Evolutionary conservation across 2,329 filamentous ascomycete genomes (phyloP).

Genomic region (Beauveria asiatica): DNA sequence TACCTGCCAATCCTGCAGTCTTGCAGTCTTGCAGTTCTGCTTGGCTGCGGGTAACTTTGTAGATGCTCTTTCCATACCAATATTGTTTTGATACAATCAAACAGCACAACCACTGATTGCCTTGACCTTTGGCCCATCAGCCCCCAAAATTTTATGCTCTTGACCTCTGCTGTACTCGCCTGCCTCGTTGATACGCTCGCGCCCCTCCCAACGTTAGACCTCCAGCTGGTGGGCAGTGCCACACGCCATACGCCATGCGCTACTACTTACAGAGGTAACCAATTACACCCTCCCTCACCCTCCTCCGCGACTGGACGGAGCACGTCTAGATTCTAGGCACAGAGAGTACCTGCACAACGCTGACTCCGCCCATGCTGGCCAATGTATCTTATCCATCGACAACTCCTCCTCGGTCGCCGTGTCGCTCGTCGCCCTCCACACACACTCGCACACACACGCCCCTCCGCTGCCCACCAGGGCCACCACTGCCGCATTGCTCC

Average conservation of each 20-base stretch:
- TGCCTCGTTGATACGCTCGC: conserved; percentile 4
- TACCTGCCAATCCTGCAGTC: neutral
- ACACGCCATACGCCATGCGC: conserved; percentile 9
- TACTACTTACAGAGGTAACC: neutral
- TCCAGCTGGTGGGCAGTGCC: conserved; percentile 3
- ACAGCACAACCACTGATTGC: neutral
- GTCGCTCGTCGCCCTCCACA: conserved; percentile 13
- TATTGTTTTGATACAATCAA: neutral
- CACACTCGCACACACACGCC: conserved; percentile 12
- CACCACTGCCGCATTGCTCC: conserved; percentile 19
- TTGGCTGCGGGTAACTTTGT: neutral
- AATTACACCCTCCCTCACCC: neutral
- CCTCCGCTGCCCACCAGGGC: conserved; percentile 15
- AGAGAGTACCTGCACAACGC: neutral
- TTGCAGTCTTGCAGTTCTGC: neutral
- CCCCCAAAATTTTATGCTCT: neutral
- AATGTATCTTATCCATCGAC: neutral
- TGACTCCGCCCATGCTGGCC: neutral
- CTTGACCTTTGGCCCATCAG: neutral
- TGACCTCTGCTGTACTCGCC: neutral
- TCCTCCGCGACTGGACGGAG: neutral
- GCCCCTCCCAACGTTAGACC: neutral
- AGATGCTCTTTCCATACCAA: neutral
- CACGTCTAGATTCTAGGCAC: neutral
- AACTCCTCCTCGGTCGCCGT: conserved; percentile 12